These are phyloP conservation scores for Trichosporon asahii DNA, from an alignment of 1,284 basidiomycete species.

Conservation along the genomic window DNA sequence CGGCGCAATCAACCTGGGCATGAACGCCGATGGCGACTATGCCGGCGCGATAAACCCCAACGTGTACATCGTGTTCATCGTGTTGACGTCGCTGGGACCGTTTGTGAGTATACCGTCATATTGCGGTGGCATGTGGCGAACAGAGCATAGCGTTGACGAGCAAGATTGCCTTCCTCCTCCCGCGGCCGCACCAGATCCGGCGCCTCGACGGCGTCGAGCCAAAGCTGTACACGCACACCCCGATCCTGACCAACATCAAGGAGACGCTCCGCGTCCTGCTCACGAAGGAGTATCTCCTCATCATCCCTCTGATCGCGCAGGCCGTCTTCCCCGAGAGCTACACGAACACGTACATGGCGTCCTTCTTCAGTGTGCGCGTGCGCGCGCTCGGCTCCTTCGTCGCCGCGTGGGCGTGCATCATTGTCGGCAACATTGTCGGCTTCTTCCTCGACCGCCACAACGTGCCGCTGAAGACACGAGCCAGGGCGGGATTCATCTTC, in stretches of 20 bases:
- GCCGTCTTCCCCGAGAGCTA: constrained; percentile 16
- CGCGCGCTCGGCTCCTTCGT: constrained; percentile 12
- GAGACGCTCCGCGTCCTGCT: not conserved
- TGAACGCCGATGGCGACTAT: constrained; percentile 31
- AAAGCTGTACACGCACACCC: constrained; percentile 10
- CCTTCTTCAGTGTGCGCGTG: constrained; percentile 14
- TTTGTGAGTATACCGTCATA: not conserved
- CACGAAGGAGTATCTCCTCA: constrained; percentile 12
- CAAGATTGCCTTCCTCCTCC: constrained; percentile 14
- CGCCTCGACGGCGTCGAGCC: constrained; percentile 9
- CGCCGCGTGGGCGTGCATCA: constrained; percentile 10
- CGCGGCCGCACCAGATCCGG: constrained; percentile 13
- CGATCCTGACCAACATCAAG: constrained; percentile 6
- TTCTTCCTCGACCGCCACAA: constrained; percentile 9
- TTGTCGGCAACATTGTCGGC: constrained; percentile 12
- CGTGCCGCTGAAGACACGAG: not conserved
- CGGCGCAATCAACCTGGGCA: constrained; percentile 42
- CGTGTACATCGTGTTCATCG: constrained; percentile 37
- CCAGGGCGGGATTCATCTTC: constrained; percentile 6
- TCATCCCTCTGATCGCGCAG: constrained; percentile 12
- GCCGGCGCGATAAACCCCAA: constrained; percentile 13
- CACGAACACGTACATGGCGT: constrained; percentile 17
- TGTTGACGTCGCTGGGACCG: constrained; percentile 32
- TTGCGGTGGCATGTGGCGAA: constrained; percentile 47
- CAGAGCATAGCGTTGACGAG: constrained; percentile 25